phyloP scores from a whole-genome alignment of 345 rosid species.

The Pugionium cornutum region DNA sequence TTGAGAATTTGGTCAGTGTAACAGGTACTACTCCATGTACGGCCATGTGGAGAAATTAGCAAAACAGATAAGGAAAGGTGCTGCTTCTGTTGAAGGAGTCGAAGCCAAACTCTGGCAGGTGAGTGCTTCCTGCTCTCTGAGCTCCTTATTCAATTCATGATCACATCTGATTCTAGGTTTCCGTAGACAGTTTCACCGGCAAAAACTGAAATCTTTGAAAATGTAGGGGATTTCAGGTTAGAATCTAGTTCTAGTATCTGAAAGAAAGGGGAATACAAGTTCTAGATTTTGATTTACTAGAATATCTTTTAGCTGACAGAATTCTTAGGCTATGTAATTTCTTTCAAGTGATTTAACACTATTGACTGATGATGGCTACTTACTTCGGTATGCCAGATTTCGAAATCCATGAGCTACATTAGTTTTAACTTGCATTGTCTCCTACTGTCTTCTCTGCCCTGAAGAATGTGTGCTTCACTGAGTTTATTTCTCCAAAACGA shows the following conservation, averaged over 20 bases:
- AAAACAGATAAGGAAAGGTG: slow-evolving; percentile 82
- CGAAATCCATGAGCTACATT: background rate
- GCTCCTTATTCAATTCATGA: background rate
- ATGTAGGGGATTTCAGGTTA: background rate
- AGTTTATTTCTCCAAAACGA: background rate
- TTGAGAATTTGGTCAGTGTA: background rate
- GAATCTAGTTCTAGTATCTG: background rate
- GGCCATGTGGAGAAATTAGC: slow-evolving; percentile 92
- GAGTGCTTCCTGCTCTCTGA: background rate
- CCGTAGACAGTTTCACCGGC: background rate
- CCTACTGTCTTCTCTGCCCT: background rate
- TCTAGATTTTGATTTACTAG: background rate
- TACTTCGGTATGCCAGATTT: background rate
- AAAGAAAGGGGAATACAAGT: background rate
- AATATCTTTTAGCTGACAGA: background rate
- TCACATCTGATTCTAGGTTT: background rate
- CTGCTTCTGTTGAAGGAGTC: slow-evolving; percentile 87
- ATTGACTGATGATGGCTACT: slow-evolving; percentile 1
- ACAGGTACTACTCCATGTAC: slow-evolving; percentile 92
- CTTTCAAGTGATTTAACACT: slow-evolving; percentile 3
- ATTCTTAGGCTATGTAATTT: background rate
- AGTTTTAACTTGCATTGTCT: background rate
- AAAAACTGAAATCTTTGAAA: background rate
- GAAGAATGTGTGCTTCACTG: slow-evolving; percentile 14
- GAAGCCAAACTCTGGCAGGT: slow-evolving; percentile 93